These are phyloP conservation scores for Penicillium nucicola DNA, from an alignment of 495 filamentous ascomycete species.

Conservation along the genomic window DNA sequence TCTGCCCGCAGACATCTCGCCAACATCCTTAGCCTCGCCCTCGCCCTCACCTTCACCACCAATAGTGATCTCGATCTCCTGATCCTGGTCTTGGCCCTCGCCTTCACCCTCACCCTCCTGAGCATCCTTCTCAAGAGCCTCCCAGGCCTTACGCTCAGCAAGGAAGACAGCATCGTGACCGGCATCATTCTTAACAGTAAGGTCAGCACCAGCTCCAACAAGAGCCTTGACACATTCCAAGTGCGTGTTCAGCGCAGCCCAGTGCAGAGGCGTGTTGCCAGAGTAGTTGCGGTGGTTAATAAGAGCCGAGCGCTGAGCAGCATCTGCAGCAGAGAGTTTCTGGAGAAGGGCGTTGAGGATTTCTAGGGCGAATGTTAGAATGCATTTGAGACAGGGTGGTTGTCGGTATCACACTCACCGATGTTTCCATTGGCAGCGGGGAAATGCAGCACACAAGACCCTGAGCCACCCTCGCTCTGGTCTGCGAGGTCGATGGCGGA, in stretches of 20 bases:
- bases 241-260: slow-evolving; percentile 87
- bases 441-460: slow-evolving; percentile 69
- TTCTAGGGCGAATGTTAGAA: slow-evolving; percentile 27
- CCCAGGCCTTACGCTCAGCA: slow-evolving; percentile 63
- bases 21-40: slow-evolving; percentile 15
- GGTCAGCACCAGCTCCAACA: slow-evolving; percentile 68
- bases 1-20: slow-evolving; percentile 35
- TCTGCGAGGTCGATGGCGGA: slow-evolving; percentile 66
- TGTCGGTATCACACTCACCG: slow-evolving; percentile 45
- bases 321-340: slow-evolving; percentile 28
- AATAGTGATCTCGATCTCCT: slow-evolving; percentile 31
- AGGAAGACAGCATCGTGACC: slow-evolving; percentile 85
- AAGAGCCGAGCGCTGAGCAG: slow-evolving; percentile 29
- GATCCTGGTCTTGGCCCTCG: slow-evolving; percentile 15
- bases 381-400: not conserved
- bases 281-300: slow-evolving; percentile 70
- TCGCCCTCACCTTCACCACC: slow-evolving; percentile 21
- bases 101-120: slow-evolving; percentile 9
- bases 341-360: slow-evolving; percentile 49
- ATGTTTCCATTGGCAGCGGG: slow-evolving; percentile 83
- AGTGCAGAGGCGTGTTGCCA: slow-evolving; percentile 89
- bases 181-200: slow-evolving; percentile 69
- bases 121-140: slow-evolving; percentile 23
- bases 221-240: slow-evolving; percentile 74
- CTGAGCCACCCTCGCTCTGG: slow-evolving; percentile 56